phyloP scores from a whole-genome alignment of 2,329 filamentous ascomycete genomes.

The Talaromyces sp. region DNA sequence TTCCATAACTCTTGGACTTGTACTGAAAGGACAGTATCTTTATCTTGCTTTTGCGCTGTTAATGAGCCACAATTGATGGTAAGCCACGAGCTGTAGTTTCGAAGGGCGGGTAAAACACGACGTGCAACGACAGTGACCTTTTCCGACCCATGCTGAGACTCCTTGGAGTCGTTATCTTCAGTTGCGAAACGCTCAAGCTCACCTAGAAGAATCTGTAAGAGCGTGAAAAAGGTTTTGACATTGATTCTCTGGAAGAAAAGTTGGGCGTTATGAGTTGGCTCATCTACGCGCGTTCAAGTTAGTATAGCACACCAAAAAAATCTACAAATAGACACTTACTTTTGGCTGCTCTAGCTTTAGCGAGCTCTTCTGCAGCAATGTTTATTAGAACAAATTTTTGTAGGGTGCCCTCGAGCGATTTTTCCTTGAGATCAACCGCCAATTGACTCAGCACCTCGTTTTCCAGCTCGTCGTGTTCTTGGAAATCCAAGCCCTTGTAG shows the following conservation, averaged over 20 bases:
- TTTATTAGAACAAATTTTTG: slow-evolving; percentile 82
- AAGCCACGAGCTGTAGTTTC: slow-evolving; percentile 68
- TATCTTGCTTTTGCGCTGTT: slow-evolving; percentile 48
- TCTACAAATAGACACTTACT: slow-evolving; percentile 36
- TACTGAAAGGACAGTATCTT: slow-evolving; percentile 54
- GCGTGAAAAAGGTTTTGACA: slow-evolving; percentile 67
- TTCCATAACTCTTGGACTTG: slow-evolving; percentile 64
- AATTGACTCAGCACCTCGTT: slow-evolving; percentile 78
- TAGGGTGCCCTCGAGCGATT: slow-evolving; percentile 62
- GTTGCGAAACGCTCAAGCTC: slow-evolving; percentile 61
- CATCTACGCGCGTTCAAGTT: slow-evolving; percentile 33
- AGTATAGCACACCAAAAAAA: background rate
- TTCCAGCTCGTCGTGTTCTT: slow-evolving; percentile 76
- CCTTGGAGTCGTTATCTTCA: slow-evolving; percentile 45
- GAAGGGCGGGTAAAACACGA: slow-evolving; percentile 61
- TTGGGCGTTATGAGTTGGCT: slow-evolving; percentile 46
- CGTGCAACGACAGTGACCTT: slow-evolving; percentile 59
- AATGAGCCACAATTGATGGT: slow-evolving; percentile 55
- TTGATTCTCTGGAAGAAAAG: slow-evolving; percentile 74
- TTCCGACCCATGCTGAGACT: slow-evolving; percentile 39
- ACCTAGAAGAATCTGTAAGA: slow-evolving; percentile 68
- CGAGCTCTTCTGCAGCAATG: slow-evolving; percentile 76
- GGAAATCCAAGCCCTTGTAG: slow-evolving; percentile 71
- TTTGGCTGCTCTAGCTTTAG: slow-evolving; percentile 59
- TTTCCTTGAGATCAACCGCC: slow-evolving; percentile 67